Base-by-base conservation (phyloP, 345 rosid species). In the Rhizophora mangle region DNA sequence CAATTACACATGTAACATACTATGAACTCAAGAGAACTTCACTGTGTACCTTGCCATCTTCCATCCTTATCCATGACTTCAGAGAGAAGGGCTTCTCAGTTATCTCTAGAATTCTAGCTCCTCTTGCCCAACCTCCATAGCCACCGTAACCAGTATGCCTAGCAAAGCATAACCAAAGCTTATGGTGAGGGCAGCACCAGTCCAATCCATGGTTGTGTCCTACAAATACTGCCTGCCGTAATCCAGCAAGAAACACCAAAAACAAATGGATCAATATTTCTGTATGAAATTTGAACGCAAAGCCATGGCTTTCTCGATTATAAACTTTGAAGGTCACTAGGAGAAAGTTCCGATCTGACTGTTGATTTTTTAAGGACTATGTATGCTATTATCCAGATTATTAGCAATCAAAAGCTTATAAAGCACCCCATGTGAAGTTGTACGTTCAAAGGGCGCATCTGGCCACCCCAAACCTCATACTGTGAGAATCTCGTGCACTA, bases 151-250 rank as follows among this genome's bases (percentile, higher is more conserved):
- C 92, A 0, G 93, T 82, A 74, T 91, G 96, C 81, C 97, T 84
- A 0, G 99, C 97, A 81, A 78, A 94, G 88, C 99, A 94, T 36
- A 94, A 88, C 99, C 97, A 91, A 11, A 88, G 83, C 63, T 82
- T 84, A 64, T 63, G 61, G 74, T 84, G 68, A 27, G 96, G 99
- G 79, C 99, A 95, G 66, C 96, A 95, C 97, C 97, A 88, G 80
- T 95, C 97, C 64, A 95, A 63, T 77, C 99, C 97, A 68, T 88
- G 99, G 86, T 89, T 87, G 79, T 88, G 99, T 63, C 97, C 99
- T 31, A 85, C 96, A 83, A 91, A 87, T 39, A 91, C 84, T 56
- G 96, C 92, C 97, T 89, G 85, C 79, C 60, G 63, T 68, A 63
- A 76, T n/a, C 68, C 67, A 68, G 29, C 60, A 24, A 76, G 22